Percentiles rank a stretch among this genome's conserved stretches.
Evolutionary conservation across 768 basidiomycete genomes (phyloP).

Genomic region (Boletus tomentosulus): DNA sequence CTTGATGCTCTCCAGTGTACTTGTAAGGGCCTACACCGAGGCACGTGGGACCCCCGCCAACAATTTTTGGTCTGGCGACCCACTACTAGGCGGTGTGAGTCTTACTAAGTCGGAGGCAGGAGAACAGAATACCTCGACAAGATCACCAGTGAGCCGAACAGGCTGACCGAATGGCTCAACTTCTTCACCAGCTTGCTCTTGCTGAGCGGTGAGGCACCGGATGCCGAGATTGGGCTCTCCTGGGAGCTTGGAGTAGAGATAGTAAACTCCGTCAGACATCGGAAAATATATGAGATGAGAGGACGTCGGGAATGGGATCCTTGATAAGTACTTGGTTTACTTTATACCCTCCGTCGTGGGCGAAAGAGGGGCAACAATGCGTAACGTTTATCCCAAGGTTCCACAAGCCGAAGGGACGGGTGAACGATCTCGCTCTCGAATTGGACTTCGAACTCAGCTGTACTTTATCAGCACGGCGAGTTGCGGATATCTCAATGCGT

Average conservation of each 20-base stretch:
- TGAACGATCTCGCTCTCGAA: too few species aligned
- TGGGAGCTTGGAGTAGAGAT: background rate
- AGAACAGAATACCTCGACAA: background rate
- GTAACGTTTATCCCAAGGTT: too few species aligned
- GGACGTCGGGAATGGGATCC: too few species aligned
- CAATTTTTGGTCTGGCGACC: background rate
- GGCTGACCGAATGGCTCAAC: background rate
- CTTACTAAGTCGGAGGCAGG: background rate
- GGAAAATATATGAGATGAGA: too few species aligned
- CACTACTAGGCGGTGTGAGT: background rate
- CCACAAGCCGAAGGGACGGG: too few species aligned
- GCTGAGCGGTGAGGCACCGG: background rate
- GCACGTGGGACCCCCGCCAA: background rate
- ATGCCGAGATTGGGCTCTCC: background rate
- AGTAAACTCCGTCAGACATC: background rate
- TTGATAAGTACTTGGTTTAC: background rate
- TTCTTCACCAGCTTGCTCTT: background rate
- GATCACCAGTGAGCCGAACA: slow-evolving; percentile 1
- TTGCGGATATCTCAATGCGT: too few species aligned
- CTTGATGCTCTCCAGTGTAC: background rate
- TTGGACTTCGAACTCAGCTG: too few species aligned
- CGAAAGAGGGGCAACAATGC: too few species aligned
- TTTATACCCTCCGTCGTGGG: background rate
- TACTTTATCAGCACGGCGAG: too few species aligned
- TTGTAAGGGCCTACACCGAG: background rate